phyloP scores from a whole-genome alignment of 1,284 basidiomycete species.

The Mycena citricolor region DNA sequence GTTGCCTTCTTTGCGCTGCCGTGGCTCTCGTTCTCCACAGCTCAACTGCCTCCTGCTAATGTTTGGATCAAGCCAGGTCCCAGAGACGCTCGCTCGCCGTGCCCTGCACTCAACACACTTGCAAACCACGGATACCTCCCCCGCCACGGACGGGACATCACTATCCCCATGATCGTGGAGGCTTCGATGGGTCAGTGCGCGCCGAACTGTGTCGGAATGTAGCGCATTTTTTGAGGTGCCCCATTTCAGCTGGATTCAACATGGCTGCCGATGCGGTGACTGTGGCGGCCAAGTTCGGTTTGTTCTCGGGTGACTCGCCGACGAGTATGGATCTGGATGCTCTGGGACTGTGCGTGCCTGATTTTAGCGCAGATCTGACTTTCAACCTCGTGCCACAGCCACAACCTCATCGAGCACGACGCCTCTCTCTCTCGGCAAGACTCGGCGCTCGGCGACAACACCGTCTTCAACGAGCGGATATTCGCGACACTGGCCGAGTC shows the following conservation, averaged over 20 bases:
- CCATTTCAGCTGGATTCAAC: constrained; percentile 4
- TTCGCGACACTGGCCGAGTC: constrained; percentile 24
- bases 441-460: constrained; percentile 23
- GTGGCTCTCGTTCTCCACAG: too few relatives aligned
- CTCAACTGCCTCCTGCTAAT: too few relatives aligned
- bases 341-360: background rate
- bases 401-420: constrained; percentile 26
- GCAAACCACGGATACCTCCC: constrained; percentile 25
- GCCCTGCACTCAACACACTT: constrained; percentile 26
- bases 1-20: too few relatives aligned
- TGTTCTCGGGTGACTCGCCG: background rate
- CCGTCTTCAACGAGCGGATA: constrained; percentile 25
- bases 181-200: constrained; percentile 16
- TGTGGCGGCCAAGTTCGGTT: constrained; percentile 7
- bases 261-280: constrained; percentile 1
- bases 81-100: constrained; percentile 22
- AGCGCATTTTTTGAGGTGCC: constrained; percentile 22
- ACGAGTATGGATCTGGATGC: constrained; percentile 1
- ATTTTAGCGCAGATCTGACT: background rate
- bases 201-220: too few relatives aligned
- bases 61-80: constrained; percentile 19
- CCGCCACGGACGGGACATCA: constrained; percentile 22
- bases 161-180: constrained; percentile 18
- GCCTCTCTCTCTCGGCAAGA: constrained; percentile 25
- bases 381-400: constrained; percentile 6